Conservation (phyloP, 2,329 filamentous ascomycete species). For the Chalaropsis ovoidea region DNA sequence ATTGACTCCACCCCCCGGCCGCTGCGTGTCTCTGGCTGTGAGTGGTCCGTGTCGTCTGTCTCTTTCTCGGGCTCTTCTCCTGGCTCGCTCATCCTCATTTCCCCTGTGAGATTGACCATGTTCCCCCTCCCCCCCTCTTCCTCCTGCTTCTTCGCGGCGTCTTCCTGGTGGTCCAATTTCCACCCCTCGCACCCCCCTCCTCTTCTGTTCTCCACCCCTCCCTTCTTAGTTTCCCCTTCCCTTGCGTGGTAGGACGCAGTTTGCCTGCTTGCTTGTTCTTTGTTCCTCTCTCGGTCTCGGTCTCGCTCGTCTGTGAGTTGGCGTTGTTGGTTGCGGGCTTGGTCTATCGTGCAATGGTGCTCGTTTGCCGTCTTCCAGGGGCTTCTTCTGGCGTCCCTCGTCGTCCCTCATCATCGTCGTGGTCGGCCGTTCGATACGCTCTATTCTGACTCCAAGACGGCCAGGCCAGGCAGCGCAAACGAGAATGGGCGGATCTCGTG, state of each 20-base stretch:
- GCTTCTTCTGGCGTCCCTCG: neutral
- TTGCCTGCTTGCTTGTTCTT: neutral
- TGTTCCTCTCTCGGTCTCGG: slow-evolving; percentile 20
- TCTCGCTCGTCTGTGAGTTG: neutral
- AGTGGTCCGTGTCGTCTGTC: slow-evolving; percentile 9
- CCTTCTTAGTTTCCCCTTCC: neutral
- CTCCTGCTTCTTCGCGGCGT: neutral
- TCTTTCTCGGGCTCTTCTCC: slow-evolving; percentile 14
- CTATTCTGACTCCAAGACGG: neutral
- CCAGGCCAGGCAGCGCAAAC: too few species aligned
- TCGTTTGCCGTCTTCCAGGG: neutral
- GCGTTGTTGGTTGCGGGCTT: neutral
- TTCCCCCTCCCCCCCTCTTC: neutral
- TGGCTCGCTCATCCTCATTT: slow-evolving; percentile 22
- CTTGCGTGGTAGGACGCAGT: neutral
- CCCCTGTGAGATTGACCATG: slow-evolving; percentile 20
- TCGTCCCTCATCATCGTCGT: too few species aligned
- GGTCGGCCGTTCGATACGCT: neutral
- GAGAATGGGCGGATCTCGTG: neutral
- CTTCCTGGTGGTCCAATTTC: neutral
- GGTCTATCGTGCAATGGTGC: neutral
- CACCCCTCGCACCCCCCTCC: neutral
- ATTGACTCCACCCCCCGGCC: neutral
- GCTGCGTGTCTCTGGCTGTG: slow-evolving; percentile 4
- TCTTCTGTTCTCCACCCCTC: neutral